A percentile compares a stretch with the other conserved stretches of the same genome.
Evolutionary conservation across 257 asterid species (phyloP).

Genomic region (Prunella vulgaris): DNA sequence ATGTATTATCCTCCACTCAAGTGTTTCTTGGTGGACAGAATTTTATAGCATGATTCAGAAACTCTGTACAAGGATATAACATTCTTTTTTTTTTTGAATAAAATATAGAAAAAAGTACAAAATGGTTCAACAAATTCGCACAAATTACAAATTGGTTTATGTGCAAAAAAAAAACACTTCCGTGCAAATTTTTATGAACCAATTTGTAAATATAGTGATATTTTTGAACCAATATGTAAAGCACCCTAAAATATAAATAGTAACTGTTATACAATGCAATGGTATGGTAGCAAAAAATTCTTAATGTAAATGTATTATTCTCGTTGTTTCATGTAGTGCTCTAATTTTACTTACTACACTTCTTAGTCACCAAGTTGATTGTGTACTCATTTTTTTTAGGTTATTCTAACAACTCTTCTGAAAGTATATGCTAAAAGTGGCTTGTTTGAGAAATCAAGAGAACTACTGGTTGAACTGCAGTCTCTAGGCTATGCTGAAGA

Average conservation of each 20-base stretch:
- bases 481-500: constrained; percentile 75
- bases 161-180: no score
- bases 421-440: constrained; percentile 82
- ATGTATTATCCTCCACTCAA: neutral
- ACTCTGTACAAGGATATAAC: neutral
- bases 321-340: neutral
- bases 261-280: neutral
- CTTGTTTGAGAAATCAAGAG: constrained; percentile 83
- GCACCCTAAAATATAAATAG: no score
- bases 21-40: neutral
- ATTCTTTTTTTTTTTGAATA: neutral
- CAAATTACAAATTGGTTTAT: no score
- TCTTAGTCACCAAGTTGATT: neutral
- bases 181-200: no score
- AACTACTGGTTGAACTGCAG: constrained; percentile 66
- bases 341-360: neutral
- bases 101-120: neutral
- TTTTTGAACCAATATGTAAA: no score
- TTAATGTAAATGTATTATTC: neutral
- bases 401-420: constrained; percentile 71
- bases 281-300: constrained; percentile 3
- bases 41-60: constrained; percentile 7
- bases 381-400: constrained; percentile 42
- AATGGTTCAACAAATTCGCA: no score
- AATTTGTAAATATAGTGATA: no score